Conservation (phyloP, 2,329 filamentous ascomycete genomes). For the Stagonosporopsis chrysanthemi region DNA sequence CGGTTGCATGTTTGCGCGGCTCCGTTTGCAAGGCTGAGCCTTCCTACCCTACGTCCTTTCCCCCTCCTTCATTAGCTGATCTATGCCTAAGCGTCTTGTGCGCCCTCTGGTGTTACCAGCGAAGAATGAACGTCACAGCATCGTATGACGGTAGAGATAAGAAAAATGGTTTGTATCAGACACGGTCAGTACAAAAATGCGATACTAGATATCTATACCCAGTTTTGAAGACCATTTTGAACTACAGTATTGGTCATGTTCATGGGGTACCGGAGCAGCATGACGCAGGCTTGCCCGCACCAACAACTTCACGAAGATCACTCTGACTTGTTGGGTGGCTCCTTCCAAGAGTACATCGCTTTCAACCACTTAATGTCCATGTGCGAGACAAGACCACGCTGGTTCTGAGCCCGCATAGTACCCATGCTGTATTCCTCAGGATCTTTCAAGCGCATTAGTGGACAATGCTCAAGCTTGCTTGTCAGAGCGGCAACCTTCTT, state of each 20-base stretch:
- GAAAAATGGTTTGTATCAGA: not conserved
- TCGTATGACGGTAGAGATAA: not conserved
- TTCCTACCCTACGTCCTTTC: not conserved
- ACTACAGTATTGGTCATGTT: too few relatives aligned
- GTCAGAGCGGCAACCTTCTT: not conserved
- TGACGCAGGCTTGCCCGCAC: not conserved
- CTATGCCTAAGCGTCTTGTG: not conserved
- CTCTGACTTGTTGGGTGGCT: not conserved
- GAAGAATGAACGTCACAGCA: not conserved
- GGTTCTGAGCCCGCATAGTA: not conserved
- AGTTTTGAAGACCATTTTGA: not conserved
- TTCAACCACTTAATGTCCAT: conserved; percentile 4
- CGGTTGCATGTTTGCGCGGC: not conserved
- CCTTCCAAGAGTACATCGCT: not conserved
- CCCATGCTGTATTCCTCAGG: not conserved
- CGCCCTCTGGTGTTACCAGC: not conserved
- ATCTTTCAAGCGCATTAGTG: conserved; percentile 3
- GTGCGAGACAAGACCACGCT: not conserved
- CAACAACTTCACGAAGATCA: not conserved
- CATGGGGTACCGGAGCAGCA: too few relatives aligned
- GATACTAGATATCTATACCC: not conserved
- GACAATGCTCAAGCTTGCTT: conserved; percentile 1
- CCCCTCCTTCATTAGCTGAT: not conserved
- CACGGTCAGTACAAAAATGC: not conserved
- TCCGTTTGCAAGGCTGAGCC: conserved; percentile 1